These are phyloP conservation scores for Pseudogymnoascus sp. DNA, from an alignment of 2,329 filamentous ascomycete genomes.

Conservation along the genomic window DNA sequence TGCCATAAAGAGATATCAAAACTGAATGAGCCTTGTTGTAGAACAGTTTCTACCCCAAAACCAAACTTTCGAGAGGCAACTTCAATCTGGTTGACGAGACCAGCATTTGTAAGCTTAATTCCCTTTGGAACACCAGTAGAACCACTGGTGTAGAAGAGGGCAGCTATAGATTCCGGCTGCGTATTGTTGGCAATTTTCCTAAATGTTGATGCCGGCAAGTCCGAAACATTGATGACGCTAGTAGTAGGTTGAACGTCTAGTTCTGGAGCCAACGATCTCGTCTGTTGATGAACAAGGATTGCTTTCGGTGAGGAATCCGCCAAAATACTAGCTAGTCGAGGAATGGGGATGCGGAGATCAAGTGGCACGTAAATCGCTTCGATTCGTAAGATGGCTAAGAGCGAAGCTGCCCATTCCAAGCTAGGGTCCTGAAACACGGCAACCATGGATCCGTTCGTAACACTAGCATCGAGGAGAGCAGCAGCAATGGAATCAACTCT, in stretches of 20 bases:
- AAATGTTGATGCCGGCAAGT: not conserved
- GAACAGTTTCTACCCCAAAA: not conserved
- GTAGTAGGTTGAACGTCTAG: not conserved
- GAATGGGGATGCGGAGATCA: constrained; percentile 24
- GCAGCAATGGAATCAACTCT: not conserved
- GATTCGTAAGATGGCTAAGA: constrained; percentile 29
- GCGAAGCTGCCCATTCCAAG: constrained; percentile 24
- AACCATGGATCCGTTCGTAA: not conserved
- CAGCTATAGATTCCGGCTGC: not conserved
- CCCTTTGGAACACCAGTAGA: constrained; percentile 17
- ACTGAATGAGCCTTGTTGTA: not conserved
- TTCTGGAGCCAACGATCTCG: constrained; percentile 12
- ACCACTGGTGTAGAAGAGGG: constrained; percentile 15
- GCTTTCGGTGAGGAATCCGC: not conserved
- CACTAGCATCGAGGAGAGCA: not conserved
- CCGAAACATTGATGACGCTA: not conserved
- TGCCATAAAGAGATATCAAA: constrained; percentile 1
- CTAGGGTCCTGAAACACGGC: constrained; percentile 16
- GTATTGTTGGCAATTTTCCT: not conserved
- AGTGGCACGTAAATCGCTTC: constrained; percentile 31
- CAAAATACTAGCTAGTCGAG: constrained; percentile 23
- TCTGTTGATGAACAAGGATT: constrained; percentile 9
- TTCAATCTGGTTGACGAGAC: constrained; percentile 23
- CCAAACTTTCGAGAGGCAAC: not conserved
- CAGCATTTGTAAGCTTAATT: constrained; percentile 23